Base-by-base conservation (phyloP, 2,329 filamentous ascomycete genomes). In the Trichoderma aggressivum region DNA sequence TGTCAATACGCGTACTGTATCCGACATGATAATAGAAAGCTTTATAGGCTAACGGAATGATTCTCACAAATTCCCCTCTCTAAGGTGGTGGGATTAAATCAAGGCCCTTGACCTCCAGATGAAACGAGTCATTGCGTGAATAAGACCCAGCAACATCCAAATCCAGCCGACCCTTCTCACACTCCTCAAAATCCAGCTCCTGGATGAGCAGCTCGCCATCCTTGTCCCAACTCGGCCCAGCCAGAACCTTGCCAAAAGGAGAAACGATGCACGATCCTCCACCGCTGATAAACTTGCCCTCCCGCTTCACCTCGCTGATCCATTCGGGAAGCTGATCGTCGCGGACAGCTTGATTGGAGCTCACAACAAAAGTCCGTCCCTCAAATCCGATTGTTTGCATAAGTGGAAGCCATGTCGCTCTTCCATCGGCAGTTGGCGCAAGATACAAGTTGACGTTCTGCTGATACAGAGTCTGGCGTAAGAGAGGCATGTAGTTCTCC, bases 61-160 rank as follows among this genome's bases (percentile, higher is more conserved):
- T 18, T 56, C 3, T 43, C 16, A 10, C 7, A 30, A 64, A 3
- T 16, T 18, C n/a, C 36, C 18, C 8, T 5, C 8, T 26, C 50
- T 58, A 66, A 30, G 63, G 64, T 30, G 64, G 64, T 58, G 64
- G 50, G n/a, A 67, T 43, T 30, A 67, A 43, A 16, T 67, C 64
- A 24, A 67, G 64, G 5, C 64, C 53, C 5, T 58, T 67, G 7
- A 67, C 64, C 11, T 34, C 24, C 18, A 67, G 28, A 24, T 67
- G 64, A 28, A 67, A 67, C 12, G 64, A 67, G n/a, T 67, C 64
- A 58, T 67, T 67, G 11, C 63, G 63, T 7, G 63, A 66, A 58
- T 66, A 66, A n/a, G 63, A 66, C n/a, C 63, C 63, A 39, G 63
- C 63, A 66, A 66, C 63, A 21, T 66, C 63, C 50, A 66, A 43